These are phyloP conservation scores for Dioscorea cayenensis DNA, from an alignment of 116 monocot genomes.

Conservation along the genomic window DNA sequence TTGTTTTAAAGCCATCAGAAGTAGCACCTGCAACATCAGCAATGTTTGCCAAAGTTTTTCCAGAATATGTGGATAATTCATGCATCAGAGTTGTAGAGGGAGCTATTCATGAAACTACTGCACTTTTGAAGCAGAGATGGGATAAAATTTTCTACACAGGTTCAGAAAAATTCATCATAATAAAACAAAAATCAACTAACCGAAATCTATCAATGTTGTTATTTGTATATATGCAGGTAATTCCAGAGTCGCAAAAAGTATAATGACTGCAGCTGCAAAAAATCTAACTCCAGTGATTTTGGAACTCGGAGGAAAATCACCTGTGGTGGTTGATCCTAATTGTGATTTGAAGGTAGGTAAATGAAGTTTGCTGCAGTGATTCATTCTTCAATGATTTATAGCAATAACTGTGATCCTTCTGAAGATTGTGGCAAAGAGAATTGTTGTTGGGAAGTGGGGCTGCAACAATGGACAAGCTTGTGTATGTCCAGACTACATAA, in stretches of 20 bases:
- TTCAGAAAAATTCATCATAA: slow-evolving; percentile 1
- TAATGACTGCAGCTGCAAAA: slow-evolving; percentile 82
- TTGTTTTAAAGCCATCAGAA: slow-evolving; percentile 93
- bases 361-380: not conserved
- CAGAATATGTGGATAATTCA: slow-evolving; percentile 65
- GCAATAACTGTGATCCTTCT: no score
- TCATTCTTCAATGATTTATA: not conserved
- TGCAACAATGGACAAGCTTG: slow-evolving; percentile 96
- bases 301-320: slow-evolving; percentile 95
- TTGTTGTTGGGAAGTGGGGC: slow-evolving; percentile 87
- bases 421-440: slow-evolving; percentile 56
- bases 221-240: slow-evolving; percentile 37
- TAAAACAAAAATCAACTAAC: not conserved
- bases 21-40: slow-evolving; percentile 79
- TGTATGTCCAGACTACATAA: slow-evolving; percentile 85
- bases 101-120: slow-evolving; percentile 60
- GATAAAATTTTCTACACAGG: slow-evolving; percentile 99
- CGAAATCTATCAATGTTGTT: not conserved
- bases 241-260: slow-evolving; percentile 59
- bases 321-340: slow-evolving; percentile 75
- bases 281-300: slow-evolving; percentile 81
- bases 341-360: slow-evolving; percentile 51
- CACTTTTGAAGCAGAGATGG: slow-evolving; percentile 81
- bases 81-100: slow-evolving; percentile 89
- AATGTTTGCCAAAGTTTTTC: slow-evolving; percentile 55